Conservation (phyloP, 768 basidiomycete genomes). For the Pholiota microspora region DNA sequence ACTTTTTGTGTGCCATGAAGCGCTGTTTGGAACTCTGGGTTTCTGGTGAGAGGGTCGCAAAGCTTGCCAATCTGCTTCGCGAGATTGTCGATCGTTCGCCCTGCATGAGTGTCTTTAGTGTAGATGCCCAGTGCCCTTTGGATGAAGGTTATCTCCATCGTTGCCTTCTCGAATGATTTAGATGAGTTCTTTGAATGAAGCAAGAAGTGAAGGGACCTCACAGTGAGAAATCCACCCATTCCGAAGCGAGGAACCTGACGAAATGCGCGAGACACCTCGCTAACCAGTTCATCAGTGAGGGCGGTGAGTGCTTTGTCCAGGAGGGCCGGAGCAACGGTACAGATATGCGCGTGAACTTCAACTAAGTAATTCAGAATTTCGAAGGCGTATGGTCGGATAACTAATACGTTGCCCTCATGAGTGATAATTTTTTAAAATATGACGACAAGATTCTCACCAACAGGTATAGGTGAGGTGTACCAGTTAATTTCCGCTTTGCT, state of each 20-base stretch:
- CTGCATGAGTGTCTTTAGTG: conserved; percentile 67
- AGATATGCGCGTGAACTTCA: conserved; percentile 87
- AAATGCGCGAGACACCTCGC: conserved; percentile 81
- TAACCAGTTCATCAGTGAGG: conserved; percentile 77
- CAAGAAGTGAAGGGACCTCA: conserved; percentile 33
- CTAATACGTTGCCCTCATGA: no score
- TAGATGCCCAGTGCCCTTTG: conserved; percentile 94
- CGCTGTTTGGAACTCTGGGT: conserved; percentile 78
- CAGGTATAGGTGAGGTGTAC: conserved; percentile 88
- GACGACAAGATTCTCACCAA: conserved; percentile 47
- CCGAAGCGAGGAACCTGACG: conserved; percentile 84
- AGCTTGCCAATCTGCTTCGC: conserved; percentile 83
- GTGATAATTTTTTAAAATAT: no score
- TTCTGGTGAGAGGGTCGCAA: conserved; percentile 80
- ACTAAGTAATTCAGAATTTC: conserved; percentile 85
- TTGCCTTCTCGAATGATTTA: conserved; percentile 61
- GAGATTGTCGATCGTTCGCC: conserved; percentile 80
- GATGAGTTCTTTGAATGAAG: neutral
- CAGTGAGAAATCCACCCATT: conserved; percentile 97
- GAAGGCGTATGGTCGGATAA: conserved; percentile 91
- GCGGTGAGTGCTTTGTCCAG: conserved; percentile 75
- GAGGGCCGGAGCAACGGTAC: conserved; percentile 68
- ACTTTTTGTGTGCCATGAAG: conserved; percentile 89
- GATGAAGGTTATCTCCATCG: conserved; percentile 96
- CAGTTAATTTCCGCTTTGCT: conserved; percentile 80